phyloP scores from a whole-genome alignment of 2,329 filamentous ascomycete species.

The Leptographium lundbergii region DNA sequence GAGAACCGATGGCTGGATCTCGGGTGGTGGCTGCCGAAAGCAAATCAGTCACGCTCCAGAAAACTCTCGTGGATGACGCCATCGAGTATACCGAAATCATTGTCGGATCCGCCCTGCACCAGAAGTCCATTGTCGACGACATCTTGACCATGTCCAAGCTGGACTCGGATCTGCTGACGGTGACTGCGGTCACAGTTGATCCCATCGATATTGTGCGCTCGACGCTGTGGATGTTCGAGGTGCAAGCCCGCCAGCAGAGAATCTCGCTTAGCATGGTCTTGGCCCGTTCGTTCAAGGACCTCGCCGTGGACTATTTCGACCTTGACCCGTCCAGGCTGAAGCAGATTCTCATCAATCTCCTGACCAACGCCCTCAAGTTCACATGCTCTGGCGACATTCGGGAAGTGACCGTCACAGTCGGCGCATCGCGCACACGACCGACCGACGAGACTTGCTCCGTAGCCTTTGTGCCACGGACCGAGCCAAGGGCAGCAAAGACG shows the following conservation, averaged over 20 bases:
- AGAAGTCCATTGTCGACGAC: conserved; percentile 68
- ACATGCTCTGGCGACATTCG: conserved; percentile 50
- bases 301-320: conserved; percentile 50
- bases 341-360: conserved; percentile 69
- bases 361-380: conserved; percentile 75
- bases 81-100: conserved; percentile 69
- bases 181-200: conserved; percentile 58
- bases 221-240: conserved; percentile 66
- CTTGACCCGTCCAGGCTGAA: conserved; percentile 63
- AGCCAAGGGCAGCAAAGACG: background rate
- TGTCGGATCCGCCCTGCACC: conserved; percentile 63
- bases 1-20: background rate
- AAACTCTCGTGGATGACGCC: conserved; percentile 41
- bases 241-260: conserved; percentile 55
- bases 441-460: conserved; percentile 33
- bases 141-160: conserved; percentile 63
- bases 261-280: conserved; percentile 55
- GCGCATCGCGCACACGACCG: conserved; percentile 27
- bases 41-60: conserved; percentile 16
- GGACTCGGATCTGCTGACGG: conserved; percentile 60
- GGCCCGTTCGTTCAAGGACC: conserved; percentile 43
- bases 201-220: conserved; percentile 53
- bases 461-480: conserved; percentile 45
- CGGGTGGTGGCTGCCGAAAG: background rate
- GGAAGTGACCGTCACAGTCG: conserved; percentile 37